Base-by-base conservation (phyloP, 2,329 filamentous ascomycete species). In the Teratosphaeria zuluensis region DNA sequence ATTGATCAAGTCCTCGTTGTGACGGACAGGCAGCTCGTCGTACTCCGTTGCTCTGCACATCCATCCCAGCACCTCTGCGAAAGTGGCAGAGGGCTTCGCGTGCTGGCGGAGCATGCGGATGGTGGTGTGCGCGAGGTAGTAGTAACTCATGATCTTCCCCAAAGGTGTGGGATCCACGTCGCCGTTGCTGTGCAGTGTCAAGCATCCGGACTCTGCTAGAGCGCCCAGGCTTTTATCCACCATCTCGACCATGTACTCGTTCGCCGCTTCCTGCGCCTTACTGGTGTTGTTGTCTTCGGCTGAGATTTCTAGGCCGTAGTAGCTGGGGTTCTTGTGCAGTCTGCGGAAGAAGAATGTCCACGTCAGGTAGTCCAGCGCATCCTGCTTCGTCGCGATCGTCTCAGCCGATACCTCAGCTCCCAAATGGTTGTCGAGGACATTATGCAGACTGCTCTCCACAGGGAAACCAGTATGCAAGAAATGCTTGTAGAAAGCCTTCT, bases 341-440 rank as follows among this genome's bases (percentile, higher is more conserved):
- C 94, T 83, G 2, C 95, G 85, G 81, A 99, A 99, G 82, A 99
- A 99, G 78, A 99, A 99, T 0, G 95, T 99, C 94, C 95, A 99
- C 0, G 94, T 99, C 56, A 99, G 77, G 70, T 99, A 99, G 74
- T 99, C 95, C 3, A 99, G 81, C 0, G 94, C 94, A 75, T 99
- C 94, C 74, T 99, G 94, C 74, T 96, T 96, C 8, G 91, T 95
- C 33, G 87, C 79, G 55, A 99, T 89, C 0, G 94, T 99, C 65
- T 90, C 92, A 0, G 94, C 90, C 0, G 92, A 95, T 5, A 97
- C 86, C 76, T 99, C 94, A 60, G 94, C 94, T 62, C 91, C 88
- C 72, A 99, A 81, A 81, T 99, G 95, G 77, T 99, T 96, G 75
- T 97, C 92, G 7, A 99, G 79, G 0, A 97, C 94, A 21, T 95